Percentiles rank a stretch among this genome's conserved stretches.
Conservation (phyloP, 1,139 yeast species). For the Saccharomyces hybrid region DNA sequence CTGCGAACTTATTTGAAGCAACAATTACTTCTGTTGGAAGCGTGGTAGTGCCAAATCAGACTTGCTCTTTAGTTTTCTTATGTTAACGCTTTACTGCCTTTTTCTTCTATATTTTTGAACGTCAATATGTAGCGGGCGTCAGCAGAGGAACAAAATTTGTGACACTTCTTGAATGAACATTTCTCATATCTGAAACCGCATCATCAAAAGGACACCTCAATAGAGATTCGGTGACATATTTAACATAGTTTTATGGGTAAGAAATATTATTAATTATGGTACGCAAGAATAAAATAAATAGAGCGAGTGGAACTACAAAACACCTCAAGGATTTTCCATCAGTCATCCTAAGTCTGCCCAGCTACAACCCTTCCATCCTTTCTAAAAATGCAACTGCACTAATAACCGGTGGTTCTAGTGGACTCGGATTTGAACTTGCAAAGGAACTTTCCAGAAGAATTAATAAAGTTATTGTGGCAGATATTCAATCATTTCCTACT, state of each 20-base stretch:
- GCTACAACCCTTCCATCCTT: background rate
- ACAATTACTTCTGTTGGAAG: background rate
- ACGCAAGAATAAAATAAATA: background rate
- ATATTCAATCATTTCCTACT: conserved; percentile 40
- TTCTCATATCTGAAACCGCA: background rate
- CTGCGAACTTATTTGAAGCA: background rate
- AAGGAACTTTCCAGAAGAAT: conserved; percentile 33
- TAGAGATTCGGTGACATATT: background rate
- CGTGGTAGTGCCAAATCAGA: background rate
- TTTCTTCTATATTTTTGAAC: background rate
- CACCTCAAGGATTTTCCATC: background rate
- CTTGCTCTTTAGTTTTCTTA: background rate
- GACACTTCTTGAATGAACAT: background rate
- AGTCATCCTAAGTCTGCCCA: background rate
- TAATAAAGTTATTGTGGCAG: conserved; percentile 48
- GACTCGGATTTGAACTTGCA: conserved; percentile 66
- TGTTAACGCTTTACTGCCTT: background rate
- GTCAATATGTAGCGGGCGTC: background rate
- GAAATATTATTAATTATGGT: background rate
- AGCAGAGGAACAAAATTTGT: background rate
- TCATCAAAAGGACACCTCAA: background rate
- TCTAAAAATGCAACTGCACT: conserved; percentile 37
- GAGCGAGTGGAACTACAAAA: background rate
- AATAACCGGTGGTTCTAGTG: conserved; percentile 78
- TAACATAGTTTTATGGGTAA: background rate